Conservation (phyloP, 129 eudicot species). For the Flaveria brownii region DNA sequence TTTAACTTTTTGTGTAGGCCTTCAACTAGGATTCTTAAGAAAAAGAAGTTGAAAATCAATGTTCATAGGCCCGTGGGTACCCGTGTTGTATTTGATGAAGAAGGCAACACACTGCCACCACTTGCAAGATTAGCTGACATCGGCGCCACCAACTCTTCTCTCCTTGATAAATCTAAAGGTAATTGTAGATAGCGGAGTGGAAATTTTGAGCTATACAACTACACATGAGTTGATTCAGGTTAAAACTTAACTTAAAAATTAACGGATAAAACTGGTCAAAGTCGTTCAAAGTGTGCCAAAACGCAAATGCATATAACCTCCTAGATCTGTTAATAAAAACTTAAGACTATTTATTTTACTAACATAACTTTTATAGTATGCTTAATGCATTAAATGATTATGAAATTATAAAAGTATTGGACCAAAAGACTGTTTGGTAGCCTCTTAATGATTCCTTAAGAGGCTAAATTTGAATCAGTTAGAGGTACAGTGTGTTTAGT, state of each 20-base stretch:
- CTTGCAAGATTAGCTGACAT: constrained; percentile 66
- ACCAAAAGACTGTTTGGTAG: too few species aligned
- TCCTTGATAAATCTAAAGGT: constrained; percentile 73
- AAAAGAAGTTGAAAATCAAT: constrained; percentile 92
- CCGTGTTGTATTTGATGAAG: constrained; percentile 88
- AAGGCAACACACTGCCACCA: constrained; percentile 78
- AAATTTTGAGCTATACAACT: too few species aligned
- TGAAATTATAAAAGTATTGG: not conserved
- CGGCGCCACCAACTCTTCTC: constrained; percentile 39
- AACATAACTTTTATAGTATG: not conserved
- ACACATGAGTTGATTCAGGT: too few species aligned
- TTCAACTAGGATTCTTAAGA: constrained; percentile 66
- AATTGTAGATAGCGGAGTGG: not conserved
- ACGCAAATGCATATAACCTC: not conserved
- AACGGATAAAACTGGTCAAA: not conserved
- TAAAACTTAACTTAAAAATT: not conserved
- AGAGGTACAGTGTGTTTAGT: too few species aligned
- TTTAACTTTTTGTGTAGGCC: constrained; percentile 46
- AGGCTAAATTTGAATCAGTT: too few species aligned
- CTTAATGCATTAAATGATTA: not conserved
- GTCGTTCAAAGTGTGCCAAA: not conserved
- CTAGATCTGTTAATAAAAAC: not conserved
- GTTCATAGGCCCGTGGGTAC: constrained; percentile 84
- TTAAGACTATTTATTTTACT: not conserved
- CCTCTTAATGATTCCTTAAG: too few species aligned